Base-by-base conservation (phyloP, 2,329 filamentous ascomycete species). In the Neodidymelliopsis sp. region DNA sequence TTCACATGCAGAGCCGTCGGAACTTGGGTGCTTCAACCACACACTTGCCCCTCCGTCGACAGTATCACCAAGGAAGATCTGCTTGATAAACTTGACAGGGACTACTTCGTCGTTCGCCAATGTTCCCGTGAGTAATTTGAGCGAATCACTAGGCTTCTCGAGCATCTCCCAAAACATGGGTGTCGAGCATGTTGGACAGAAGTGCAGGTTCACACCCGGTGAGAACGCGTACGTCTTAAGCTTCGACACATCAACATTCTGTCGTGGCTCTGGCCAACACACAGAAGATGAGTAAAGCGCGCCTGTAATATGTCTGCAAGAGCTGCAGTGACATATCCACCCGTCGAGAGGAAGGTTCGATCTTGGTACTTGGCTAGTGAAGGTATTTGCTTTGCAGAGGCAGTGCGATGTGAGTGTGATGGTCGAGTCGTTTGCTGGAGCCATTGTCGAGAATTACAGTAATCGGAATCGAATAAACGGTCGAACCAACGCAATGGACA, bases 1-100 rank as follows among this genome's bases (percentile, higher is more conserved):
- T 31, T 52, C 56, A 6, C 52, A 53, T n/a, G 60, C 48, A 1
- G 40, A 71, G 3, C 68, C 71, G 31, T 72, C 65, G 1, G 54
- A 43, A 29, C 77, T 75, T 0, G 64, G 41, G 6, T 67, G 55
- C 18, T 67, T 69, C 4, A 82, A 57, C 79, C 79, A 84, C 1
- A 72, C 59, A 2, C 74, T 74, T 1, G 79, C 73, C 0, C 82
- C 81, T 2, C 81, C 81, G 57, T 84, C 81, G 1, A 71, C 20
- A 0, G 81, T 84, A 45, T 83, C 80, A 1, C 65, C 73, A 0
- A 82, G 67, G 47, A 75, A 81, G 3, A 78, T 74, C 44, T 81
- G 76, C 2, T 71, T 49, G 0, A 38, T 53, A 12, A 68, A 53
- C 25, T 57, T 56, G 20, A 72, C 25, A 2, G 80, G 31, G 6